Conservation (phyloP, 495 filamentous ascomycete species). For the Penicillium nucicola region DNA sequence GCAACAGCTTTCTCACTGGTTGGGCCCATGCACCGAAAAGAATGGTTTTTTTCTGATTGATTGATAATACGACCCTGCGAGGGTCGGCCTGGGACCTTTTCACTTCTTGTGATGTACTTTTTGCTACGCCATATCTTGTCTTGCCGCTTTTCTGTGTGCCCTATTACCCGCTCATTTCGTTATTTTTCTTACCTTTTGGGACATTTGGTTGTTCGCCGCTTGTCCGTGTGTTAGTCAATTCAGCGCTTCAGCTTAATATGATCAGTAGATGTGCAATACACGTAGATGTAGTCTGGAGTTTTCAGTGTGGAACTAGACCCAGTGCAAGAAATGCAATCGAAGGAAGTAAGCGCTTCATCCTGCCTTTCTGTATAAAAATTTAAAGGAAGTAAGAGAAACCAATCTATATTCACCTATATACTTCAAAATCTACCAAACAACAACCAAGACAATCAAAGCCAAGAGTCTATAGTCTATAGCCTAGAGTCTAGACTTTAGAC, state of each 20-base stretch:
- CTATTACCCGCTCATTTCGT: constrained; percentile 31
- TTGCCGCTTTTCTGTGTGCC: constrained; percentile 39
- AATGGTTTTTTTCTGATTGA: constrained; percentile 20
- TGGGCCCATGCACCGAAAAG: constrained; percentile 33
- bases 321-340: no score
- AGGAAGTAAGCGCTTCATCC: no score
- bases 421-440: neutral
- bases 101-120: constrained; percentile 55
- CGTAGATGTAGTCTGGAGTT: neutral
- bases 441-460: no score
- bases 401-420: no score
- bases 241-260: constrained; percentile 29
- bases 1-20: constrained; percentile 26
- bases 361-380: no score
- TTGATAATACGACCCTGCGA: constrained; percentile 28
- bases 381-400: no score
- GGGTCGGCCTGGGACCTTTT: constrained; percentile 32
- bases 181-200: constrained; percentile 18
- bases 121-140: constrained; percentile 50
- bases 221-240: constrained; percentile 32
- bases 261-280: neutral
- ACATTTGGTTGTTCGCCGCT: constrained; percentile 16
- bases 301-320: no score
- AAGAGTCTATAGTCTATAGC: no score
- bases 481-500: no score